These are phyloP conservation scores for Rhizopus sp. DNA, from an alignment of 371 early-diverging fungal species.

Conservation along the genomic window DNA sequence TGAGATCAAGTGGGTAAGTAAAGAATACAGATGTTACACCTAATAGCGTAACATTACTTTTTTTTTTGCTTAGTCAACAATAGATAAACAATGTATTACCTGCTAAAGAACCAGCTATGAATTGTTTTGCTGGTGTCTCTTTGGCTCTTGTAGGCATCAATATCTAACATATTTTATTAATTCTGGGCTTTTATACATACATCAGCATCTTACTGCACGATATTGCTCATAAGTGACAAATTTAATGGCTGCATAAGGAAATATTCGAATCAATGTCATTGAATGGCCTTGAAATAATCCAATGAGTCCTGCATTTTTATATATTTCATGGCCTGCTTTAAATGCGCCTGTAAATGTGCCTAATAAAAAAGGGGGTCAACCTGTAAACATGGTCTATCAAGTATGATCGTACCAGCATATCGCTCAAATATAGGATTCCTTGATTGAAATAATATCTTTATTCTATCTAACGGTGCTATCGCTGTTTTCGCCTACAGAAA, in stretches of 20 bases:
- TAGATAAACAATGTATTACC: constrained; percentile 41
- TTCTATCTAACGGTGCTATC: constrained; percentile 95
- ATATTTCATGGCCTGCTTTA: constrained; percentile 78
- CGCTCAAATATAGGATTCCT: constrained; percentile 83
- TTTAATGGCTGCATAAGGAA: constrained; percentile 96
- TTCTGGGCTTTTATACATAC: not conserved
- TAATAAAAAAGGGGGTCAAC: constrained; percentile 20
- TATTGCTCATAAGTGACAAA: constrained; percentile 94
- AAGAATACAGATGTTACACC: constrained; percentile 89
- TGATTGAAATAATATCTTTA: constrained; percentile 97
- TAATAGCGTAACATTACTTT: constrained; percentile 20
- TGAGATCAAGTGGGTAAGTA: constrained; percentile 93
- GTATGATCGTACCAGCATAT: constrained; percentile 70
- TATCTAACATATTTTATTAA: constrained; percentile 29
- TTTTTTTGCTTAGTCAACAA: not conserved
- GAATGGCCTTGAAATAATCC: constrained; percentile 96
- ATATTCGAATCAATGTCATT: constrained; percentile 90
- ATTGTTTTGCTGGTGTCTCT: constrained; percentile 63
- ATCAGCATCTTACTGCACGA: constrained; percentile 58
- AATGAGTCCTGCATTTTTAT: constrained; percentile 64
- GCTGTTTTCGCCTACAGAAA: constrained; percentile 82
- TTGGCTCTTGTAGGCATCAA: constrained; percentile 70
- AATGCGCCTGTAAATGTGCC: constrained; percentile 89
- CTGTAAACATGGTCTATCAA: not conserved
- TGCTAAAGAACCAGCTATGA: constrained; percentile 80